Conservation (phyloP, 2,329 filamentous ascomycete species). For the Fusarium luffae region DNA sequence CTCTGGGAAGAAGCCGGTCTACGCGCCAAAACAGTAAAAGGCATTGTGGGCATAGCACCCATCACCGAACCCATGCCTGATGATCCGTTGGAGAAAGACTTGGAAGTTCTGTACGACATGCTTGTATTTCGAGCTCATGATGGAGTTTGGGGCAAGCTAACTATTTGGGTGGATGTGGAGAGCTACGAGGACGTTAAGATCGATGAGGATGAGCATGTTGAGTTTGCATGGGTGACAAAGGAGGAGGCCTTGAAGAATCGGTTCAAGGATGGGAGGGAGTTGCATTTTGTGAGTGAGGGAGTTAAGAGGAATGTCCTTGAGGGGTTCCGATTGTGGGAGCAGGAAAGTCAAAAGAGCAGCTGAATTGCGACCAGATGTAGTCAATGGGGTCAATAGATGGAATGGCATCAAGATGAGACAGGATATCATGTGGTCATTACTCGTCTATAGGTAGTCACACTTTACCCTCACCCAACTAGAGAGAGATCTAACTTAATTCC, state of each 20-base stretch:
- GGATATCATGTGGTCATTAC: conserved; percentile 37
- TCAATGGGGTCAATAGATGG: not conserved
- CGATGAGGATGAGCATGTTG: conserved; percentile 53
- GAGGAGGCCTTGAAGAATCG: conserved; percentile 46
- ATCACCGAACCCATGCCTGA: not conserved
- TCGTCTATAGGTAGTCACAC: conserved; percentile 39
- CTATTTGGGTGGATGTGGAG: conserved; percentile 46
- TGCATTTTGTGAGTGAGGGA: conserved; percentile 50
- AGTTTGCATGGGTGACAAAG: conserved; percentile 54
- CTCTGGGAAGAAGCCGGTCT: conserved; percentile 60
- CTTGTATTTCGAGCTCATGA: conserved; percentile 42
- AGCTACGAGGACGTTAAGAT: conserved; percentile 43
- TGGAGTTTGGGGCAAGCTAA: conserved; percentile 47
- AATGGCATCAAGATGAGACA: conserved; percentile 3
- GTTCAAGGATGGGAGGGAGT: conserved; percentile 42
- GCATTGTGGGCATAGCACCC: conserved; percentile 28
- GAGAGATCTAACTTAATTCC: conserved; percentile 1
- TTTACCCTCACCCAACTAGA: conserved; percentile 2
- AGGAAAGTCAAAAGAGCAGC: conserved; percentile 11
- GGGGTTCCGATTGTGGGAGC: conserved; percentile 47
- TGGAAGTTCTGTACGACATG: conserved; percentile 40
- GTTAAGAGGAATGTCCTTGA: conserved; percentile 49
- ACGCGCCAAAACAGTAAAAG: conserved; percentile 42
- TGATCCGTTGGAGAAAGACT: conserved; percentile 32
- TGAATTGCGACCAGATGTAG: not conserved